Evolutionary conservation across 1,139 yeast species (phyloP).

Genomic region (Tardiomyces depauwii): DNA sequence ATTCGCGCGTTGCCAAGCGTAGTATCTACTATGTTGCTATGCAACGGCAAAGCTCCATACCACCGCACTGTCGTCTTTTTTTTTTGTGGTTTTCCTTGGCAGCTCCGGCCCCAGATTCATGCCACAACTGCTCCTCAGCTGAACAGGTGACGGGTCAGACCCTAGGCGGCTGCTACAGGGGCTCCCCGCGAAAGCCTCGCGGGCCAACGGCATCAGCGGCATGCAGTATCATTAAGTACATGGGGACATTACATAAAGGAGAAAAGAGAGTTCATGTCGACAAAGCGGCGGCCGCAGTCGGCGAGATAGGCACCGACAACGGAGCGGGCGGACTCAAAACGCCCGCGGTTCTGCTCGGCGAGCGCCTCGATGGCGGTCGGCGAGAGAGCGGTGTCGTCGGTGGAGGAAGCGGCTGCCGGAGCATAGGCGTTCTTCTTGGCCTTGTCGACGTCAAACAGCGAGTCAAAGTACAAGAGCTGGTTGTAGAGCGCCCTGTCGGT

Average conservation of each 20-base stretch:
- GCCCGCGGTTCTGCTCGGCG: slow-evolving; percentile 66
- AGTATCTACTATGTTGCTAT: too few relatives aligned
- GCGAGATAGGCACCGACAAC: slow-evolving; percentile 65
- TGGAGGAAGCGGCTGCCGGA: slow-evolving; percentile 22
- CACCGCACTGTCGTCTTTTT: too few relatives aligned
- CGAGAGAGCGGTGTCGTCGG: slow-evolving; percentile 18
- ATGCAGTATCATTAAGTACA: not conserved
- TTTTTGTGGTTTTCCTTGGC: too few relatives aligned
- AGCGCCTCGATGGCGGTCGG: slow-evolving; percentile 48
- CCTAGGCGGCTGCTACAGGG: too few relatives aligned
- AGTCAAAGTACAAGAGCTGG: slow-evolving; percentile 69
- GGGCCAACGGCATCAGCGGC: too few relatives aligned
- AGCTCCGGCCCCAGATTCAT: too few relatives aligned
- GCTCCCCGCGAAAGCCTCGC: too few relatives aligned
- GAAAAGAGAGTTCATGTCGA: slow-evolving; percentile 75
- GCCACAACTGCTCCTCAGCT: too few relatives aligned
- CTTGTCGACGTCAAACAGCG: slow-evolving; percentile 74
- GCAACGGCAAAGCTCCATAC: too few relatives aligned
- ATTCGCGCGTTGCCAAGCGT: too few relatives aligned
- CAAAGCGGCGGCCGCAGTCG: slow-evolving; percentile 86
- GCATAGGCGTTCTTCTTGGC: slow-evolving; percentile 39
- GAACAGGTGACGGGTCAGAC: too few relatives aligned
- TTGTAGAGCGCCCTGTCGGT: slow-evolving; percentile 74
- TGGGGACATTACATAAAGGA: slow-evolving; percentile 1
- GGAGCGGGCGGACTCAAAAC: slow-evolving; percentile 45